Evolutionary conservation across 768 basidiomycete genomes (phyloP), one percentile per base, ranked within the genome.

Genomic region (Tephrocybe sp.): DNA sequence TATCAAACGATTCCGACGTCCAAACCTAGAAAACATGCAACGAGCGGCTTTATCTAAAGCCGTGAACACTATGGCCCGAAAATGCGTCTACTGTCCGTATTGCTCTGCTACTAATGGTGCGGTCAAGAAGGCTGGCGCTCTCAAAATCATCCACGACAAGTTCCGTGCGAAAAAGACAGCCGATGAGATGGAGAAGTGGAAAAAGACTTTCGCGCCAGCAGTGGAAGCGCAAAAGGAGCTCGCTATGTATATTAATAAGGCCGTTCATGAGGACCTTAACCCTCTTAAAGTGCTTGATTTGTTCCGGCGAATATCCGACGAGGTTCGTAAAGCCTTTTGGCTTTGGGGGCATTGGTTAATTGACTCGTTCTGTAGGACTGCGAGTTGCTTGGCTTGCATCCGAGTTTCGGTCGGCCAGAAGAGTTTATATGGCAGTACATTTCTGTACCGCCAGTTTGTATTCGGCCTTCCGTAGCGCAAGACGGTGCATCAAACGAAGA

Each of bases 381-480:
- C 63, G 97, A 99, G 68, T 73, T 99, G 37, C 77, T 99, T 9
- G 96, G 97, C 2, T 68, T 98, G 50, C 84, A 90, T 49, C 97
- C 97, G 1, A 79, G 79, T 12, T 86, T 84, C 61, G 95, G 96
- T 39, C 74, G 97, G 45, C 97, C 97, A 9, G 97, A 99, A 71
- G 90, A 98, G 65, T 97, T 93, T 60, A 83, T 99, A 44, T 99
- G 97, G 96, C 96, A 98, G 67, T 99, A 98, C 67, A 83, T 99
- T 12, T 96, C 94, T 19, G 97, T 99, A 25, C 97, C 97, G 32
- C 97, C 97, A 0, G 93, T 97, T 16, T 95, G 93, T 64, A 99
- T 99, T 47, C 84, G 97, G 38, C 97, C 97, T 0, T 97, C 94
- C 3, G 97, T 99, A 1, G 88, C 91, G 0, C 97, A 98, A 67